A percentile compares a stretch with the other conserved stretches of the same genome.
phyloP scores from a whole-genome alignment of 768 basidiomycete species.

The Daedaleopsis sinensis region DNA sequence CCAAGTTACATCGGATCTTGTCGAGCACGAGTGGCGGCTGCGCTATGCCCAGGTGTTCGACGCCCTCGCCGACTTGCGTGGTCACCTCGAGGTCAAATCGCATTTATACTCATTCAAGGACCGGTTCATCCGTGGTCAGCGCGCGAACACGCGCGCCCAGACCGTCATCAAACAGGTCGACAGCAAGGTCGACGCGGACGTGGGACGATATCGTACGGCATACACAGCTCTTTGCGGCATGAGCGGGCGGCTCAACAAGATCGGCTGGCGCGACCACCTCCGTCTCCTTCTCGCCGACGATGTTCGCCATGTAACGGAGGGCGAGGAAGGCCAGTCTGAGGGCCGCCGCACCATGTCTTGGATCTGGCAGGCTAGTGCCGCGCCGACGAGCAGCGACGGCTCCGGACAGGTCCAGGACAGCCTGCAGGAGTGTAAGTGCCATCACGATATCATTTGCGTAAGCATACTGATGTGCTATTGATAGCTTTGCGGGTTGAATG shows the following conservation, averaged over 20 bases:
- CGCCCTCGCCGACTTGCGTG: constrained; percentile 6
- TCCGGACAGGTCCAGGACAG: background rate
- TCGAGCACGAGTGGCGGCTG: constrained; percentile 2
- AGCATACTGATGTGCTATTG: background rate
- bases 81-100: background rate
- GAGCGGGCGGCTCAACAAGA: background rate
- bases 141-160: constrained; percentile 4
- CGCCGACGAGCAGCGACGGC: background rate
- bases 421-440: background rate
- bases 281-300: constrained; percentile 1
- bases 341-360: constrained; percentile 15
- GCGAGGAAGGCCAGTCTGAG: constrained; percentile 1
- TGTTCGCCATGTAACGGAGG: constrained; percentile 3
- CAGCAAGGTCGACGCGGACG: background rate
- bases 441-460: too few relatives aligned
- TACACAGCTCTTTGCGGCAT: background rate
- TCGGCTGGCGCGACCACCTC: constrained; percentile 2
- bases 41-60: constrained; percentile 5
- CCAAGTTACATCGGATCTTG: background rate
- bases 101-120: constrained; percentile 7
- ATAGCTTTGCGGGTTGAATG: constrained; percentile 16
- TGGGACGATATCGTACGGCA: constrained; percentile 1
- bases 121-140: background rate
- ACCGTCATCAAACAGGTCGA: background rate
- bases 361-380: constrained; percentile 12